phyloP scores from a whole-genome alignment of 2,329 filamentous ascomycete genomes.

The Epichloe gansuensis region DNA sequence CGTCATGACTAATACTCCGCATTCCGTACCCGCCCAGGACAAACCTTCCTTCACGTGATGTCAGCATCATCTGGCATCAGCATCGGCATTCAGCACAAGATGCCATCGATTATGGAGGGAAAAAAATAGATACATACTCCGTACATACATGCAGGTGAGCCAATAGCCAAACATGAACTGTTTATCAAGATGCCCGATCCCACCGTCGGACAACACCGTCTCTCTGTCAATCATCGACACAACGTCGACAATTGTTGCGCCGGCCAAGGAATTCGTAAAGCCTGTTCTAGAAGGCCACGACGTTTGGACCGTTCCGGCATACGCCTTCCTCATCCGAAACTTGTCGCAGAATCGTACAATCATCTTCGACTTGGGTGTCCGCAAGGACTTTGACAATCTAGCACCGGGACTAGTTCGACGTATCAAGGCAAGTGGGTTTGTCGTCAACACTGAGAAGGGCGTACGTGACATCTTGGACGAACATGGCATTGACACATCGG shows the following conservation, averaged over 20 bases:
- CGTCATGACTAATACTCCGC: no score
- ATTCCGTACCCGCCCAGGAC: no score
- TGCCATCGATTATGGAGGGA: no score
- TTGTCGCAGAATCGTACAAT: background rate
- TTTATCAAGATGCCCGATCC: background rate
- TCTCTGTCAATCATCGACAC: background rate
- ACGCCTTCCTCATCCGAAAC: background rate
- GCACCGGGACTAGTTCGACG: background rate
- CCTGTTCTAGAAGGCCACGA: background rate
- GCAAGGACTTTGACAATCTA: background rate
- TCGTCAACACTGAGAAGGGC: background rate
- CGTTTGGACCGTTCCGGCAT: background rate
- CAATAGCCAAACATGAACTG: background rate
- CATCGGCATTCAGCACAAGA: background rate
- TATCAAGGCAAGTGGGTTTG: background rate
- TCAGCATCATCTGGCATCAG: background rate
- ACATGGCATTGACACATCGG: background rate
- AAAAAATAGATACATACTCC: no score
- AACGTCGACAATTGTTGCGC: background rate
- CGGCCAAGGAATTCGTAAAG: background rate
- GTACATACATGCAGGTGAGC: no score
- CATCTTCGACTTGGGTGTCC: slow-evolving; percentile 1
- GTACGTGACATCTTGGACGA: background rate
- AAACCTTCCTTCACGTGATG: background rate
- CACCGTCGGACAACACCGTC: background rate